Conservation (phyloP, 1,284 basidiomycete species). For the Malassezia restricta region DNA sequence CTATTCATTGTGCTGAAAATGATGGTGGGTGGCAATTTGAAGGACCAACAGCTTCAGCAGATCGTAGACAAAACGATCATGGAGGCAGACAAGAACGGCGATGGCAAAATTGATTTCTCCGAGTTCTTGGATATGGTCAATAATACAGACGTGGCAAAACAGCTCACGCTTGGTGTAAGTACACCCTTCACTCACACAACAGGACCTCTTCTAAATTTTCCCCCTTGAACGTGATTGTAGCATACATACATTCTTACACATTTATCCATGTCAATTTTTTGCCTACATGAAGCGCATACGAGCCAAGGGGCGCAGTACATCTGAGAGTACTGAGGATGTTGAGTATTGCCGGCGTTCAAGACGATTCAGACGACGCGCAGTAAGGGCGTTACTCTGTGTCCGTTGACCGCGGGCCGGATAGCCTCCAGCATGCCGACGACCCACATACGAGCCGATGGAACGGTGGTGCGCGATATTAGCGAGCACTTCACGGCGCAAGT, state of each 20-base stretch:
- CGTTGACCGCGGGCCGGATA: constrained; percentile 79
- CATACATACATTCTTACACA: background rate
- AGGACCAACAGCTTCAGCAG: constrained; percentile 98
- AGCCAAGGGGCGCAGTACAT: constrained; percentile 21
- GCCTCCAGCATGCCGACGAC: constrained; percentile 72
- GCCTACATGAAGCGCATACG: constrained; percentile 4
- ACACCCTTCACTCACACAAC: background rate
- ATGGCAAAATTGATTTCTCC: constrained; percentile 91
- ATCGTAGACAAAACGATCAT: constrained; percentile 99
- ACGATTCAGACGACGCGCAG: constrained; percentile 71
- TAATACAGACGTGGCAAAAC: constrained; percentile 94
- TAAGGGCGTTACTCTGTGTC: constrained; percentile 71
- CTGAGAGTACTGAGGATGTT: background rate
- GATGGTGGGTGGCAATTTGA: constrained; percentile 99
- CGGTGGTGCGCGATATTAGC: constrained; percentile 81
- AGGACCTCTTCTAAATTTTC: constrained; percentile 9
- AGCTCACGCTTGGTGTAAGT: constrained; percentile 92
- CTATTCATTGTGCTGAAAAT: constrained; percentile 96
- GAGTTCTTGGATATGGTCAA: constrained; percentile 95
- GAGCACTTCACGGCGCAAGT: constrained; percentile 62
- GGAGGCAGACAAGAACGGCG: constrained; percentile 94
- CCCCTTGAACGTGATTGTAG: background rate
- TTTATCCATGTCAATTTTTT: background rate
- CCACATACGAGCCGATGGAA: constrained; percentile 76
- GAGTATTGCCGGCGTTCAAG: constrained; percentile 50